Conservation (phyloP, 1,139 yeast species). For the Geotrichum europaeum region DNA sequence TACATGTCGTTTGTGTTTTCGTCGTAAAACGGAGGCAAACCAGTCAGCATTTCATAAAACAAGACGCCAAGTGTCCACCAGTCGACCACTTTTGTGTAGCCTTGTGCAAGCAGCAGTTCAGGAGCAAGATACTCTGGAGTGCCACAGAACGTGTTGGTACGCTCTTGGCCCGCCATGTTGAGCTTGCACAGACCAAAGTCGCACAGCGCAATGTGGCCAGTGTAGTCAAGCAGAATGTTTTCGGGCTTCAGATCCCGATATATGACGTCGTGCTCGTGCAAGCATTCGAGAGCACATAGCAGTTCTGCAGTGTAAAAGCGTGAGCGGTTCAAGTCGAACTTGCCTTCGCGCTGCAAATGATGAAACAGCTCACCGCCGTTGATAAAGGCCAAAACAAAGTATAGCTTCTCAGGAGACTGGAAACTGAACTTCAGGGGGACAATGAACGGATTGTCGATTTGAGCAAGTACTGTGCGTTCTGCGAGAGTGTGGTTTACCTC, state of each 20-base stretch:
- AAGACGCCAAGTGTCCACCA: constrained; percentile 99
- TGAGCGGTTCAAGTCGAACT: constrained; percentile 81
- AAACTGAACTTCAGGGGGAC: constrained; percentile 93
- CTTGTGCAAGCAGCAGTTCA: constrained; percentile 81
- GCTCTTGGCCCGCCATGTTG: constrained; percentile 82
- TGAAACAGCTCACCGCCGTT: constrained; percentile 96
- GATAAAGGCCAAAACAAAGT: constrained; percentile 82
- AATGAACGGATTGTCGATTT: constrained; percentile 91
- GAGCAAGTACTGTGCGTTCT: constrained; percentile 89
- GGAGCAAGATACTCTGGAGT: constrained; percentile 97
- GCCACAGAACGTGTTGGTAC: constrained; percentile 92
- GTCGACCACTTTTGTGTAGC: constrained; percentile 91
- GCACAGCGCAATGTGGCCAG: constrained; percentile 95
- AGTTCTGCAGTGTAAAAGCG: constrained; percentile 92
- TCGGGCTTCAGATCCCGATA: constrained; percentile 96
- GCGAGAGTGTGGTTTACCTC: constrained; percentile 96
- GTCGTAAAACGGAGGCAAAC: constrained; percentile 92
- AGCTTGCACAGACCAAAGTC: constrained; percentile 95
- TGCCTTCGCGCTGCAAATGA: constrained; percentile 87
- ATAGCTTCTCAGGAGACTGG: constrained; percentile 91
- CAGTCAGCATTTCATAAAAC: constrained; percentile 91
- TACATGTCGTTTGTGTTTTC: constrained; percentile 91
- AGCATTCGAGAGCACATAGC: constrained; percentile 82
- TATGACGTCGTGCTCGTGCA: constrained; percentile 85
- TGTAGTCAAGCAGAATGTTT: constrained; percentile 84